Base-by-base conservation (phyloP, 2,329 filamentous ascomycete species). In the Cladosporium sphaerospermum region DNA sequence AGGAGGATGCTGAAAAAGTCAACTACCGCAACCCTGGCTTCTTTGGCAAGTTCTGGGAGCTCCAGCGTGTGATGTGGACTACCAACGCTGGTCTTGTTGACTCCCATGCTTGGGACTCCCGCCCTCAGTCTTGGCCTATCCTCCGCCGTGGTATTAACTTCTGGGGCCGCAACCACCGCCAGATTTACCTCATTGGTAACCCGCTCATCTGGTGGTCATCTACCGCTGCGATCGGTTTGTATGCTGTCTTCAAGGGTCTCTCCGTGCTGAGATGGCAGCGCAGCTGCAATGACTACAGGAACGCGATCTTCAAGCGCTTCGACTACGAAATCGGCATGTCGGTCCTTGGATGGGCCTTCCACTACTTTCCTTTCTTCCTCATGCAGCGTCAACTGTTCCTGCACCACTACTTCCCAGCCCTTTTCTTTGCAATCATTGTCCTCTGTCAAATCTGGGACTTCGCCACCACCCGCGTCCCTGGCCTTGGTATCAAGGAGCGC, bases 371-470 rank as follows among this genome's bases (percentile, higher is more conserved):
- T 9, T 99, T 99, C 77, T 99, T 84, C 76, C 81, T 99, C 54
- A 97, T 99, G 93, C 84, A 93, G 68, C 90, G 93, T 63, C 93
- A 99, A 73, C 84, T 99, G 34, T 99, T 99, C 80, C 78, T 99
- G 57, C 93, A 99, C 72, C 93, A 99, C 75, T 99, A 99, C 72
- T 93, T 99, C 73, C 93, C 93, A 0, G 93, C 93, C 2, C 81
- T 99, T 11, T 95, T 96, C 75, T 99, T 99, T 69, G 90, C 88
- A 57, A 84, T 99, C 64, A 85, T 97, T 61, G 84, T 88, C 8
- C 79, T 96, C 53, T 93, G 86, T 71, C 92, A 97, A 71, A 80
- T 88, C 46, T 92, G 89, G 71, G 93, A 99, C 72, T 96, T 90
- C 66, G 69, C 83, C 52, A 87, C 87, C 54, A 84, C 83, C 61